Conservation (phyloP, 2,329 filamentous ascomycete genomes). For the Colletotrichum graminicola region DNA sequence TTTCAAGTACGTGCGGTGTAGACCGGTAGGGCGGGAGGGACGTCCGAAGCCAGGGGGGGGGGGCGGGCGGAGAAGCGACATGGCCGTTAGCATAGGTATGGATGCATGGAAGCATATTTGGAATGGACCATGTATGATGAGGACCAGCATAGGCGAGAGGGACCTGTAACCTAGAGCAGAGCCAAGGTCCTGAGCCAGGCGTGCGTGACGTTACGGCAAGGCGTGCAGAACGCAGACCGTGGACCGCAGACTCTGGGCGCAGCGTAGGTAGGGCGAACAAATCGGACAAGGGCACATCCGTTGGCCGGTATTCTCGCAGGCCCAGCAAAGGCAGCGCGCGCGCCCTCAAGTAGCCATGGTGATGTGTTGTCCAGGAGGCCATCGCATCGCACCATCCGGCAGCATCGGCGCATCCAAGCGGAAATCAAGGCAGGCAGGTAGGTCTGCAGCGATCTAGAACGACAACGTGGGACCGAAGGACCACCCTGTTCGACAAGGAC, state of each 20-base stretch:
- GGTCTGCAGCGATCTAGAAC: constrained; percentile 6
- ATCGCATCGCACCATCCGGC: constrained; percentile 1
- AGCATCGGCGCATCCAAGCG: background rate
- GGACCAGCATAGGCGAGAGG: background rate
- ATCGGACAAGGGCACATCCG: background rate
- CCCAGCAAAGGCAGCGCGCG: background rate
- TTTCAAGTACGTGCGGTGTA: background rate
- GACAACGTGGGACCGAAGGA: constrained; percentile 13
- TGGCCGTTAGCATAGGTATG: background rate
- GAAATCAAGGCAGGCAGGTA: constrained; percentile 7
- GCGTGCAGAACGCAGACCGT: constrained; percentile 9
- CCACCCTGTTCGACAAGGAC: background rate
- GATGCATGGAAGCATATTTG: constrained; percentile 21
- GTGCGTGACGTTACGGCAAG: constrained; percentile 20
- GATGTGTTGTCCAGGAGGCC: constrained; percentile 20
- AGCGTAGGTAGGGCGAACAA: constrained; percentile 8
- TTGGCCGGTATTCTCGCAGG: background rate
- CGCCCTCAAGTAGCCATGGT: background rate
- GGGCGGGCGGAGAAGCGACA: background rate
- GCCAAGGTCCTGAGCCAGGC: constrained; percentile 9
- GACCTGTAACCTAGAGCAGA: background rate
- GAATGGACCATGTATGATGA: constrained; percentile 2
- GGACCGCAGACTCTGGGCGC: background rate
- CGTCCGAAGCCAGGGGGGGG: background rate
- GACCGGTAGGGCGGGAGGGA: background rate